Base-by-base conservation (phyloP, 2,329 filamentous ascomycete species). In the Ampelomyces quisqualis region DNA sequence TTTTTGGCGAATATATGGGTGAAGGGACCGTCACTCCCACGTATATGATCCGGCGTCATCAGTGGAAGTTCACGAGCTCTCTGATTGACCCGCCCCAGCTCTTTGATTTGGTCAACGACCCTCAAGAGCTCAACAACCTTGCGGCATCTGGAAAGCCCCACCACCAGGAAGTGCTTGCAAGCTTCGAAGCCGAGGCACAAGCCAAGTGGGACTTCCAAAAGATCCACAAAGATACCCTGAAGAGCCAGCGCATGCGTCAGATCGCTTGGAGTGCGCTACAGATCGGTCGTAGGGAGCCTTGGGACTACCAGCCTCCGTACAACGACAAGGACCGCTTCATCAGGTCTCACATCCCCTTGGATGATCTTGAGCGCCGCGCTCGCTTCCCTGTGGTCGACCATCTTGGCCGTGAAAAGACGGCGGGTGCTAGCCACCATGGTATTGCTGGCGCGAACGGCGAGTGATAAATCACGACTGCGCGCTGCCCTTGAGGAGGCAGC, bases 1-100 rank as follows among this genome's bases (percentile, higher is more conserved):
- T 93, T n/a, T 86, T 91, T 58, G 90, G 89, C 46, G 90, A 96
- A 72, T 96, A 96, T 73, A 95, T 91, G 62, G 90, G 89, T 34
- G 90, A 96, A 70, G 90, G 90, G 33, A 95, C 90, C 1, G 77
- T 95, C 40, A 84, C 86, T 4, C 90, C 90, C 1, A 80, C 94
- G 41, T 88, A 95, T 77, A 96, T 96, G 90, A 96, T 96, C 62
- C 84, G 87, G 43, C 84, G 89, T 39, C 88, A 88, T 7, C 77
- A 79, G 32, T 96, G 88, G 88, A 96, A 96, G 75, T 95, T 90
- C 68, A 82, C 93, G 51, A 89, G 81, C 49, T 95, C 89, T 59
- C 83, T 90, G 5, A 84, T 84, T 15, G 90, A 96, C 62, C 84
- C 86, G 21, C 84, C 87, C 20, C 88, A 93, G 72, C 79, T 96